These are phyloP conservation scores for Sarcomyxa edulis DNA, from an alignment of 768 basidiomycete genomes.

Conservation along the genomic window DNA sequence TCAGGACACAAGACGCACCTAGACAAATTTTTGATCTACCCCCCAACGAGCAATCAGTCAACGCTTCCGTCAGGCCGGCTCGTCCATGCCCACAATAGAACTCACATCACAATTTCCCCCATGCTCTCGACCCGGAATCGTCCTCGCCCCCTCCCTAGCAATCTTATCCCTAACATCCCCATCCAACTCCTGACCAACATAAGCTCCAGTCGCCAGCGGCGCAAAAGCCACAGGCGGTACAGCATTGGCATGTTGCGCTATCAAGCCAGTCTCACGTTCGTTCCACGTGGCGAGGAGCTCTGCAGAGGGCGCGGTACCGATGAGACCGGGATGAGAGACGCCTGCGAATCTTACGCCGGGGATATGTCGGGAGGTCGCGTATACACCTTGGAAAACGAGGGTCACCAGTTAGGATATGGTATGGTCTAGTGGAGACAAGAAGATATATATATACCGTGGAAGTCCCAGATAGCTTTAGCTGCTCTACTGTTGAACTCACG, in stretches of 20 bases:
- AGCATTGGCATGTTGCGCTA: constrained; percentile 42
- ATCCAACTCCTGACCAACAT: constrained; percentile 63
- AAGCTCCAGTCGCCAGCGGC: constrained; percentile 53
- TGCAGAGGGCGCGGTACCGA: constrained; percentile 71
- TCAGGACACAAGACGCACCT: constrained; percentile 24
- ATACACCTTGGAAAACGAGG: constrained; percentile 41
- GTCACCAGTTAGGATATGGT: neutral
- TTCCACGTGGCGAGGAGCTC: constrained; percentile 76
- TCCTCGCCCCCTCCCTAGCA: constrained; percentile 62
- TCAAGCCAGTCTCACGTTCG: constrained; percentile 60
- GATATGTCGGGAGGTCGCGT: constrained; percentile 71
- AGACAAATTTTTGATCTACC: constrained; percentile 76
- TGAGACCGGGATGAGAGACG: constrained; percentile 70
- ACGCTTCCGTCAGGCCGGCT: neutral
- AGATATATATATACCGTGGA: constrained; percentile 41
- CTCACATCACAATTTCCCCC: constrained; percentile 72
- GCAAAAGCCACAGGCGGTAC: constrained; percentile 65
- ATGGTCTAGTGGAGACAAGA: neutral
- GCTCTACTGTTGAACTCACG: constrained; percentile 66
- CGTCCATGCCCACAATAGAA: constrained; percentile 6
- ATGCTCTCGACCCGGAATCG: constrained; percentile 74
- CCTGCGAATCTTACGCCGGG: constrained; percentile 79
- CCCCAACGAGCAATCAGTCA: neutral
- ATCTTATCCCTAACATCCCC: constrained; percentile 47
- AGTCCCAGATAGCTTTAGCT: constrained; percentile 79